Evolutionary conservation across 2,329 filamentous ascomycete species (phyloP).

Genomic region (Sclerotinia subarctica): DNA sequence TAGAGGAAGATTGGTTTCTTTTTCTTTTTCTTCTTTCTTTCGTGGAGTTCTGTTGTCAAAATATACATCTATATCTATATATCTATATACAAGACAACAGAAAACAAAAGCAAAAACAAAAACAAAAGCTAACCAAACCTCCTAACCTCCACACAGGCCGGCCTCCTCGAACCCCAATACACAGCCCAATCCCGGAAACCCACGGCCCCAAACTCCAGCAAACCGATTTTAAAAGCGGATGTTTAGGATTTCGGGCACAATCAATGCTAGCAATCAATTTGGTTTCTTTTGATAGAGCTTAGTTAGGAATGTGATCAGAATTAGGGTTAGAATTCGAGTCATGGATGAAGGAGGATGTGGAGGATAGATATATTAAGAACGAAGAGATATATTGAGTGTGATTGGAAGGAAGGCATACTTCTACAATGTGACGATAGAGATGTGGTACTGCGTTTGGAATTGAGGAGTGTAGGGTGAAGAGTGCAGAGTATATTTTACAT

Average conservation of each 20-base stretch:
- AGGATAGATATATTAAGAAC: not conserved
- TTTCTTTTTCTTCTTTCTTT: too few species aligned
- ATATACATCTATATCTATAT: too few species aligned
- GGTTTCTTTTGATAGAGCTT: not conserved
- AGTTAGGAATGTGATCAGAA: not conserved
- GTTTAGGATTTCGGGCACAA: not conserved
- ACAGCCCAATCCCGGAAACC: not conserved
- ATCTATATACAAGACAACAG: too few species aligned
- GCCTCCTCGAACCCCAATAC: conserved; percentile 9
- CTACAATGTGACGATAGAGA: not conserved
- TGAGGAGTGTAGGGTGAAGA: too few species aligned
- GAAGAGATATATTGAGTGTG: not conserved
- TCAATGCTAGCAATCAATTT: not conserved
- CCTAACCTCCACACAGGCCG: not conserved
- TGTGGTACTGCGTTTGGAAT: too few species aligned
- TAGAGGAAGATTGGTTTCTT: too few species aligned
- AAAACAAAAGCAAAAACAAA: not conserved
- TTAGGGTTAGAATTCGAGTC: too few species aligned
- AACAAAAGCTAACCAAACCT: not conserved
- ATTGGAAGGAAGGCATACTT: not conserved
- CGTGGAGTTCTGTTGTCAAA: too few species aligned
- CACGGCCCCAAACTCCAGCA: not conserved
- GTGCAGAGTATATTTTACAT: too few species aligned
- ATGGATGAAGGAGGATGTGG: not conserved
- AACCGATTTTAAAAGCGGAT: not conserved